Percentiles rank a stretch among this genome's conserved stretches.
These are phyloP conservation scores for Calocybe cyanea DNA, from an alignment of 768 basidiomycete genomes.

Conservation along the genomic window DNA sequence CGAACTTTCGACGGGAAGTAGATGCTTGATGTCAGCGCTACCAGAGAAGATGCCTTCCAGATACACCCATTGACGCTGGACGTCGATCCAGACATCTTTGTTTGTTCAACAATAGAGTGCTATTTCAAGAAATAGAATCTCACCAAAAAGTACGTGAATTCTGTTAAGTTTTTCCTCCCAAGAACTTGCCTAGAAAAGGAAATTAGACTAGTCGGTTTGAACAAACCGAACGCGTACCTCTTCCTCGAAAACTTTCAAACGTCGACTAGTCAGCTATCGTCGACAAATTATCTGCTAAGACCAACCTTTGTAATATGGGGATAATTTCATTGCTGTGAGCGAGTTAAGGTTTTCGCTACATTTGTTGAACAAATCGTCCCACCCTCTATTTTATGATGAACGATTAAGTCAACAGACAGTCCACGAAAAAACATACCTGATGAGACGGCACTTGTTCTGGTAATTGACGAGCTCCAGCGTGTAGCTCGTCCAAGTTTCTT, in stretches of 20 bases:
- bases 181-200: constrained; percentile 57
- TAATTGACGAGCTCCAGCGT: constrained; percentile 96
- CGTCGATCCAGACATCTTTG: constrained; percentile 97
- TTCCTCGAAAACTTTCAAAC: constrained; percentile 74
- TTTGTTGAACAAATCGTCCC: constrained; percentile 96
- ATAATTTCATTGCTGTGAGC: constrained; percentile 93
- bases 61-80: constrained; percentile 99
- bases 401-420: constrained; percentile 1
- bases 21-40: constrained; percentile 98
- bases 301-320: constrained; percentile 95
- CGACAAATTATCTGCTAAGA: not conserved
- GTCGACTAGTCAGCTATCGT: constrained; percentile 1
- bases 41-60: constrained; percentile 99
- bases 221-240: constrained; percentile 44
- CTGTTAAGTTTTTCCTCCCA: constrained; percentile 98
- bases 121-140: constrained; percentile 13
- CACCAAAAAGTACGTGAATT: constrained; percentile 94
- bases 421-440: constrained; percentile 48
- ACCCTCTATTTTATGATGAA: constrained; percentile 54
- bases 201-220: constrained; percentile 5
- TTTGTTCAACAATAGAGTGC: constrained; percentile 7
- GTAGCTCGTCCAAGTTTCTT: constrained; percentile 95
- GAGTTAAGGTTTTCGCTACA: constrained; percentile 98
- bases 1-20: constrained; percentile 95
- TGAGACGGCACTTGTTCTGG: constrained; percentile 97